A percentile compares a stretch with the other conserved stretches of the same genome.
Conservation (phyloP, 129 eudicot species). For the Escallonia herrerae region DNA sequence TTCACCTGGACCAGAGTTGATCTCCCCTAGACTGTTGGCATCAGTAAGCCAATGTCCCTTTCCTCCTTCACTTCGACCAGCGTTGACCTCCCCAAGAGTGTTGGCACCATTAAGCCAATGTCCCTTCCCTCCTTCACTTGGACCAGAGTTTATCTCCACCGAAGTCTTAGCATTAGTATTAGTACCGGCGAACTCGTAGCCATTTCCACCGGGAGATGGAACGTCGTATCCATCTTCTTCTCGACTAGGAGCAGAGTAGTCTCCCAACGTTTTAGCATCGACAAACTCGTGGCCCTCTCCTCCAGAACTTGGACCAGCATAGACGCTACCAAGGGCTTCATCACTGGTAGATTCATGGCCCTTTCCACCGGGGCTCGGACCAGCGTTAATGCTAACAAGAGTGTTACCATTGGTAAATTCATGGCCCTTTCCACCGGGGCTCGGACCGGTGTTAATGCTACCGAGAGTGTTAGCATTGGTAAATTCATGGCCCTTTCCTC, state of each 20-base stretch:
- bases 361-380: constrained; percentile 6
- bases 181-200: too few relatives aligned
- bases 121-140: too few relatives aligned
- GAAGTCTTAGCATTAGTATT: too few relatives aligned
- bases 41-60: neutral
- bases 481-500: constrained; percentile 18
- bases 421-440: neutral
- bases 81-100: too few relatives aligned
- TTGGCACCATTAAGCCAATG: too few relatives aligned
- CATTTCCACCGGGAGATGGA: too few relatives aligned
- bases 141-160: too few relatives aligned
- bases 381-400: neutral
- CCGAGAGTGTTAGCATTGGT: neutral
- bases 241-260: neutral
- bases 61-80: neutral
- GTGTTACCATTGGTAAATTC: neutral
- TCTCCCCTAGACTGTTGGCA: neutral
- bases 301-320: neutral
- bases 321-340: neutral
- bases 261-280: neutral
- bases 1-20: constrained; percentile 1
- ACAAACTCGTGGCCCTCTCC: neutral
- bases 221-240: neutral
- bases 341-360: neutral
- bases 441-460: neutral